phyloP scores from a whole-genome alignment of 2,329 filamentous ascomycete species.

The Elsinoe australis region DNA sequence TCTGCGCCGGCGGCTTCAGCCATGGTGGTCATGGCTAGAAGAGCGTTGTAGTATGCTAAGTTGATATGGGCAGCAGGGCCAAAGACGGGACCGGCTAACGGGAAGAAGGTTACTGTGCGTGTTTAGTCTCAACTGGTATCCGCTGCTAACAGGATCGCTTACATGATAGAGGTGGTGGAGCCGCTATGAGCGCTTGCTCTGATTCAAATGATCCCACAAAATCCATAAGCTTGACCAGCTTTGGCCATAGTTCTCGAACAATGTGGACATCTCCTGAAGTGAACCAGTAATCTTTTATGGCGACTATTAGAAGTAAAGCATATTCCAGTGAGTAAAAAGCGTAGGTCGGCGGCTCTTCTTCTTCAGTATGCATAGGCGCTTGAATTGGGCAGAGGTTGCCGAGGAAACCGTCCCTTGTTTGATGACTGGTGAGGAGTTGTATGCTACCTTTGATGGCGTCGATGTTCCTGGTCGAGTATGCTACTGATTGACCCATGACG shows the following conservation, averaged over 20 bases:
- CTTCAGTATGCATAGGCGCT: conserved; percentile 17
- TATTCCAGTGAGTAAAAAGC: conserved; percentile 21
- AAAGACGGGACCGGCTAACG: not conserved
- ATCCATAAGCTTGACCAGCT: not conserved
- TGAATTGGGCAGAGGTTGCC: conserved; percentile 21
- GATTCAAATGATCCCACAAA: not conserved
- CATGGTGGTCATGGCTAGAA: not conserved
- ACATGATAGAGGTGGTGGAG: not conserved
- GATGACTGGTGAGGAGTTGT: conserved; percentile 18
- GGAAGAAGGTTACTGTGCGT: conserved; percentile 4
- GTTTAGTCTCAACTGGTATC: no score
- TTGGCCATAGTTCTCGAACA: conserved; percentile 9
- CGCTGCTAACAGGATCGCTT: no score
- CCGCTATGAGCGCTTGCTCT: not conserved
- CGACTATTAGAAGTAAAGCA: conserved; percentile 18
- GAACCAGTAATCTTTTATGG: conserved; percentile 19
- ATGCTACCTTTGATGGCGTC: conserved; percentile 17
- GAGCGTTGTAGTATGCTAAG: conserved; percentile 2
- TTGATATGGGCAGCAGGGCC: conserved; percentile 6
- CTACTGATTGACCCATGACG: conserved; percentile 1
- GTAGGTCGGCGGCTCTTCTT: conserved; percentile 20
- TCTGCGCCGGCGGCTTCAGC: not conserved
- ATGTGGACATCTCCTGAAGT: conserved; percentile 14
- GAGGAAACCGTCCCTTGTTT: conserved; percentile 19
- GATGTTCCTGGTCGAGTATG: not conserved